phyloP scores from a whole-genome alignment of 2,329 filamentous ascomycete genomes.

The Gliomastix tumulicola region DNA sequence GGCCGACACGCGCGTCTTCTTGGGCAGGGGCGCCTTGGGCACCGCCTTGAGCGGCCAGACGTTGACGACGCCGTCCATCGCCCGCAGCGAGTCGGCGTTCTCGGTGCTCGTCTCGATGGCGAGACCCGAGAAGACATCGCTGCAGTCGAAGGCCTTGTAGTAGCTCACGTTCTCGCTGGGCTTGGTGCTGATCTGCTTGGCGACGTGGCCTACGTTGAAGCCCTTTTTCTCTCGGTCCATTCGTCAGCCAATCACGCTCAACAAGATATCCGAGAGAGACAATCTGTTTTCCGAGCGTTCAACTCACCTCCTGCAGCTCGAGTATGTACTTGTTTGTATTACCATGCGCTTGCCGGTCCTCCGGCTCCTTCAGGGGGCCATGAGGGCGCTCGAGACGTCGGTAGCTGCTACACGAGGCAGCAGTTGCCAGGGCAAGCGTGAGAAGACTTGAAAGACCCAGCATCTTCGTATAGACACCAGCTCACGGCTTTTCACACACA shows the following conservation, averaged over 20 bases:
- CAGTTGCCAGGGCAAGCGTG: not conserved
- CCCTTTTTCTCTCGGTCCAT: too few species aligned
- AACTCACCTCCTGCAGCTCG: conserved; percentile 10
- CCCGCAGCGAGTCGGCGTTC: conserved; percentile 21
- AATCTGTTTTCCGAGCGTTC: too few species aligned
- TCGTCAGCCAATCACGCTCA: too few species aligned
- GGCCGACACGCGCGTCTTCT: not conserved
- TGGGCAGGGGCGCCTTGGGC: conserved; percentile 5
- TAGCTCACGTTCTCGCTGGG: conserved; percentile 7
- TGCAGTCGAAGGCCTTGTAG: conserved; percentile 22
- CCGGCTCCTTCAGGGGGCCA: not conserved
- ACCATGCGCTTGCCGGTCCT: conserved; percentile 1
- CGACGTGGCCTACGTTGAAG: conserved; percentile 7
- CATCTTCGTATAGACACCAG: too few species aligned
- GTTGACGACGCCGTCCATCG: conserved; percentile 23
- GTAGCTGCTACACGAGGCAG: not conserved
- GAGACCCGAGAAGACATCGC: conserved; percentile 25
- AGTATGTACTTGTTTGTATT: conserved; percentile 15
- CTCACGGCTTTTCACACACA: too few species aligned
- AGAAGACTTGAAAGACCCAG: conserved; percentile 1
- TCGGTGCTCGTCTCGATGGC: conserved; percentile 21
- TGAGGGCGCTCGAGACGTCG: not conserved
- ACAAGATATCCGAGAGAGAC: too few species aligned
- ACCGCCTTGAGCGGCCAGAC: conserved; percentile 26
- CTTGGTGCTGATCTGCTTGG: conserved; percentile 12